Conservation (phyloP, 2,329 filamentous ascomycete genomes). For the Aspergillus clavatus region DNA sequence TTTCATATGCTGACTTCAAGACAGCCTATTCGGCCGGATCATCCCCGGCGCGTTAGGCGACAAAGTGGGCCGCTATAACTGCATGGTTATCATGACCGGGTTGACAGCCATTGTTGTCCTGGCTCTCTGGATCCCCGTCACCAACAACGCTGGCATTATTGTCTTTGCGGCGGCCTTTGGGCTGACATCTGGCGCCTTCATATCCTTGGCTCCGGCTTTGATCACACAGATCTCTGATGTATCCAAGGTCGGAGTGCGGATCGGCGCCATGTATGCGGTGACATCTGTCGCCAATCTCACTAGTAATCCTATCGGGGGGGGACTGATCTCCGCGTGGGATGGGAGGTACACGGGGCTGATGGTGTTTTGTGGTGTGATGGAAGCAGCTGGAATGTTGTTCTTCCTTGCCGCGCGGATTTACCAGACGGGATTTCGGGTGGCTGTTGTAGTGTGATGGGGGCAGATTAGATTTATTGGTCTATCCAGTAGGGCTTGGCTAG, state of each 20-base stretch:
- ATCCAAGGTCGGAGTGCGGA: constrained; percentile 5
- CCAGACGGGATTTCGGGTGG: too few relatives aligned
- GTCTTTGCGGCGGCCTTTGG: constrained; percentile 4
- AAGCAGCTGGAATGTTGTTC: too few relatives aligned
- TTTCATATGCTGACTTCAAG: too few relatives aligned
- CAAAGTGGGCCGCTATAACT: constrained; percentile 4
- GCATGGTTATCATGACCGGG: constrained; percentile 1
- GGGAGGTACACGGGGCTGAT: constrained; percentile 4
- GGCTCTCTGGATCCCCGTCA: constrained; percentile 6
- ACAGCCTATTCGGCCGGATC: constrained; percentile 6
- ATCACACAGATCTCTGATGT: constrained; percentile 3
- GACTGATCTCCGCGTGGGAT: background rate
- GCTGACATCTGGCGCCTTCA: constrained; percentile 4
- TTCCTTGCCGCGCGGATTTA: too few relatives aligned
- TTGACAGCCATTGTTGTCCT: constrained; percentile 4
- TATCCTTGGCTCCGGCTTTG: constrained; percentile 2
- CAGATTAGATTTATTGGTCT: too few relatives aligned
- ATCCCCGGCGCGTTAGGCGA: constrained; percentile 1
- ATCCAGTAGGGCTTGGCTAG: too few relatives aligned
- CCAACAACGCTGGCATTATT: background rate
- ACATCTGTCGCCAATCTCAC: constrained; percentile 4
- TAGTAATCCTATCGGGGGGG: constrained; percentile 5
- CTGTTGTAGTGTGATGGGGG: too few relatives aligned
- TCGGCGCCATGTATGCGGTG: constrained; percentile 2
- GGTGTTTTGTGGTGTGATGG: constrained; percentile 4